Evolutionary conservation across 371 early-diverging fungal genomes (phyloP), one percentile per base, ranked within the genome.

Genomic region (Mortierella sp.): DNA sequence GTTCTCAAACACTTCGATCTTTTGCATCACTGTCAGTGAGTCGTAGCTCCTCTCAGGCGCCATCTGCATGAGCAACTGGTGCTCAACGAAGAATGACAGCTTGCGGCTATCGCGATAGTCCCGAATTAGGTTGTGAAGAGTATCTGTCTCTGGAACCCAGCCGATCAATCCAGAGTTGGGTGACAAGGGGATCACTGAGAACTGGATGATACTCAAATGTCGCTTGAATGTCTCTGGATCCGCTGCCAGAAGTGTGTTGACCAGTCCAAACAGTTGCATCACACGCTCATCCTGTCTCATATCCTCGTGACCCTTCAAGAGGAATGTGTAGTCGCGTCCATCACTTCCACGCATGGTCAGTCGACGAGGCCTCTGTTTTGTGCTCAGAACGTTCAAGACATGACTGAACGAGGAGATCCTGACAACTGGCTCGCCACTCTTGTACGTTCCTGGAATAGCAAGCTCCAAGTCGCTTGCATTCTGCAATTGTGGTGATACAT

Each of bases 251-350:
- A 98, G 77, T 13, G 95, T 96, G 79, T 98, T 99, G 54, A 98
- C 93, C 14, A 99, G 90, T 1, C 96, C 98, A 85, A 99, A 99
- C 49, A 98, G 79, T 76, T 99, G 99, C 98, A 99, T 99, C 7
- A 96, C 98, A 53, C 99, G 91, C 81, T 99, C 99, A 79, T 99
- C 99, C 80, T 98, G 98, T 47, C 99, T 90, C 24, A 99, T 80
- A 86, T 99, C 99, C 82, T 98, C 99, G 67, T 96, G 97, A 8
- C 96, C 98, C 85, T 99, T 99, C 54, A 98, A 87, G 51, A 98
- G 70, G 71, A 89, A 99, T 79, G 91, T 92, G 71, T 97, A 96
- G 13, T 92, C 93, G 29, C 87, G 85, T 14, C 98, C 97, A 71
- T 98, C 95, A 54, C 89, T 91, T 28, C 98, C 99, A 13, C 81